These are phyloP conservation scores for Termitomyces sp. DNA, from an alignment of 768 basidiomycete genomes.

Conservation along the genomic window DNA sequence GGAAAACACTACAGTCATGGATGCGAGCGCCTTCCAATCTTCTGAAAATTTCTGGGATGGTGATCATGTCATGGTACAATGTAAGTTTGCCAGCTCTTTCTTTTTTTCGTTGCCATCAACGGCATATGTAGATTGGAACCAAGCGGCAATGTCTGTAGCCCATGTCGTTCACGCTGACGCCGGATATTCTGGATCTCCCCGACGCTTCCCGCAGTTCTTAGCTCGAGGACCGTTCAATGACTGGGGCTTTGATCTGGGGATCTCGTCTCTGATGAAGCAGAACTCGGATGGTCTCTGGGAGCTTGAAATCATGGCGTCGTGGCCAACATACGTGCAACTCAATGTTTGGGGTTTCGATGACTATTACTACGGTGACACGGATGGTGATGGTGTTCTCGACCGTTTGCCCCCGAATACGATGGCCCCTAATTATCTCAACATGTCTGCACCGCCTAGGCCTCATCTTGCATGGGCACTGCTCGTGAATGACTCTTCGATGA, in stretches of 20 bases:
- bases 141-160: slow-evolving; percentile 51
- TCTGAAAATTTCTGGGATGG: slow-evolving; percentile 68
- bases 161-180: slow-evolving; percentile 76
- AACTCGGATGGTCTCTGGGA: slow-evolving; percentile 69
- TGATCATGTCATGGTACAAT: slow-evolving; percentile 85
- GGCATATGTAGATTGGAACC: slow-evolving; percentile 65
- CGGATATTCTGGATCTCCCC: slow-evolving; percentile 45
- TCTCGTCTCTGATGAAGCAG: slow-evolving; percentile 62
- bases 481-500: slow-evolving; percentile 71
- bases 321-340: slow-evolving; percentile 87
- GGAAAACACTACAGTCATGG: slow-evolving; percentile 67
- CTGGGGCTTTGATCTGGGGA: slow-evolving; percentile 89
- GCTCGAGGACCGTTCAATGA: slow-evolving; percentile 86
- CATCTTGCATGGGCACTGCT: slow-evolving; percentile 84
- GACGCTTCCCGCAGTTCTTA: slow-evolving; percentile 83
- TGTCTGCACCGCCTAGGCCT: slow-evolving; percentile 85
- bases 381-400: slow-evolving; percentile 83
- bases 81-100: slow-evolving; percentile 34
- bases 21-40: slow-evolving; percentile 47
- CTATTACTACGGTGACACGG: slow-evolving; percentile 88
- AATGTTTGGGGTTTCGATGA: slow-evolving; percentile 91
- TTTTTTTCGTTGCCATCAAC: not conserved
- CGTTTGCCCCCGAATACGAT: slow-evolving; percentile 85
- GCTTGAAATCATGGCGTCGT: slow-evolving; percentile 81
- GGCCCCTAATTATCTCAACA: slow-evolving; percentile 84